These are phyloP conservation scores for Plasmodium billcollinsi DNA, from an alignment of 169 alveolate species.

Conservation along the genomic window DNA sequence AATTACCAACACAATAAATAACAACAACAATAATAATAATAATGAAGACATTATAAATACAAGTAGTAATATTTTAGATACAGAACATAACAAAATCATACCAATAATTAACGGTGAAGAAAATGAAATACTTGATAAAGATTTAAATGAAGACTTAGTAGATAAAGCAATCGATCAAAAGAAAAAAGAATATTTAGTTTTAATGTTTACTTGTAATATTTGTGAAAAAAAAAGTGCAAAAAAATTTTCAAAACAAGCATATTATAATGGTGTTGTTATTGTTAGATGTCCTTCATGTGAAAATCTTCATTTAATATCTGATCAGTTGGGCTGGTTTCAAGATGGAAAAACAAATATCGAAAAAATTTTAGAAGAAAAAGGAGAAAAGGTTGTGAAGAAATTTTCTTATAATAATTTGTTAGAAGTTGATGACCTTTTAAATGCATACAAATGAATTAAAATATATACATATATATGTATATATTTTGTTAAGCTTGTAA, in stretches of 20 bases:
- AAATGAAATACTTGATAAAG: not conserved
- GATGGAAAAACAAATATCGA: conserved; percentile 83
- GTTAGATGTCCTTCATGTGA: conserved; percentile 82
- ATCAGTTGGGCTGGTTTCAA: conserved; percentile 86
- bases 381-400: conserved; percentile 78
- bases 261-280: conserved; percentile 83
- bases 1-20: not conserved
- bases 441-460: conserved; percentile 51
- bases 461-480: not conserved
- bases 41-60: not conserved
- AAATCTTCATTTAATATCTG: conserved; percentile 83
- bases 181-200: conserved; percentile 44
- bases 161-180: not conserved
- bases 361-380: conserved; percentile 76
- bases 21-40: not conserved
- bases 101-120: not conserved
- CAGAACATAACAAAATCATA: not conserved
- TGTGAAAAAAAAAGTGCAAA: conserved; percentile 81
- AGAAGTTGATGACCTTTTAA: conserved; percentile 52
- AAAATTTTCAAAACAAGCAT: conserved; percentile 84
- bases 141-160: not conserved
- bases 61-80: not conserved
- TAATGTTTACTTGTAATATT: conserved; percentile 83
- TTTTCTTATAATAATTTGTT: conserved; percentile 59
- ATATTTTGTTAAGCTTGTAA: no score